Evolutionary conservation across 371 early-diverging fungal species (phyloP), one percentile per base, ranked within the genome.

Genomic region (Sporodiniella umbellata): DNA sequence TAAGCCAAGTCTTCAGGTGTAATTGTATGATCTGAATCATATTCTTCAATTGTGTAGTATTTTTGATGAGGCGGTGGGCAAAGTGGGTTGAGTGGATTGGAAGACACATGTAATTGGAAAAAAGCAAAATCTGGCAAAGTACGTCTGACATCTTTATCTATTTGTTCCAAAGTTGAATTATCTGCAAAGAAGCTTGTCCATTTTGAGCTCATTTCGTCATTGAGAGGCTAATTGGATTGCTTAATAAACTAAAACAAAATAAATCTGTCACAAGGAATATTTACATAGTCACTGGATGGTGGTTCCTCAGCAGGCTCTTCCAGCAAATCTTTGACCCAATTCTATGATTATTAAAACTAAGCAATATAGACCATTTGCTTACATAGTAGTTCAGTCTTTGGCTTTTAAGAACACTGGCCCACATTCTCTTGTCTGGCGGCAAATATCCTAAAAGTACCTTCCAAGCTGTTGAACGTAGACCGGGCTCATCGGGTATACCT

Each of bases 101-200:
- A 80, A 5, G 78, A 80, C 7, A 66, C 40, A 40, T 40, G 40
- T 5, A 40, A 65, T 54, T 90, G 93, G 51, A 92, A 90, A 60
- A 90, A 90, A 2, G 86, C 84, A 54, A 90, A 75, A 58, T 92
- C 93, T 5, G 91, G 88, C 50, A 89, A 64, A 8, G 93, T 93
- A 24, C 93, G 77, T 42, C 89, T 56, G 10, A 89, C 84, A 58
- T 93, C 93, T 58, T 87, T 89, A 66, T 90, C 89, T 21, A 93
- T 91, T 63, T 90, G 90, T 40, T 89, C 90, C 35, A 88, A 54
- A 22, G 79, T 77, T 18, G 57, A 51, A 53, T 82, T 81, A 58
- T 85, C 83, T 43, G 78, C 66, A 48, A 78, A 78, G 63, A 78
- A 83, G 8, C 56, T 55, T 3, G 74, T 71, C 83, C 86, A 81